Percentiles rank a stretch among this genome's conserved stretches.
phyloP scores from a whole-genome alignment of 169 alveolate species.

The Cyclospora cayetanensis region DNA sequence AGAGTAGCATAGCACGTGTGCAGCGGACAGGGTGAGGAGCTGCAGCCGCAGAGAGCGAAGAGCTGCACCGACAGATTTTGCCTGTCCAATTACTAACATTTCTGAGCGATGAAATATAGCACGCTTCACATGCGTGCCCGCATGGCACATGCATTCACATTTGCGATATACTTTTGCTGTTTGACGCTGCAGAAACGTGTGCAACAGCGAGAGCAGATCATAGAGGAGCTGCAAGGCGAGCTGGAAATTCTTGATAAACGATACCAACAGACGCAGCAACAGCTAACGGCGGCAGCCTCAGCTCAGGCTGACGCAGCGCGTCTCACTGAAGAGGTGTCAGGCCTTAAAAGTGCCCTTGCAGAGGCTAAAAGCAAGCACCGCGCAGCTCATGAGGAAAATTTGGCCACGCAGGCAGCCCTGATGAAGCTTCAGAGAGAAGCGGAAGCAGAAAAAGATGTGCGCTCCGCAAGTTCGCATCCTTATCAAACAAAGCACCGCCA shows the following conservation, averaged over 20 bases:
- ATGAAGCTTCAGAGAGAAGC: neutral
- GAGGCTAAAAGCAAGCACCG: neutral
- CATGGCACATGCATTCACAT: too few relatives aligned
- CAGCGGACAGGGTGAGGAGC: too few relatives aligned
- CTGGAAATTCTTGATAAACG: neutral
- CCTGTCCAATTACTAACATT: too few relatives aligned
- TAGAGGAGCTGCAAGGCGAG: constrained; percentile 23
- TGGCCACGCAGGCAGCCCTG: neutral
- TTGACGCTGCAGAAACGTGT: constrained; percentile 35
- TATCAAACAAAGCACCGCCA: neutral
- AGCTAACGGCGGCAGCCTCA: neutral
- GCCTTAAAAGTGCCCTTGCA: neutral
- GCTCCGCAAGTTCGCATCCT: neutral
- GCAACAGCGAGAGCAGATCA: constrained; percentile 3
- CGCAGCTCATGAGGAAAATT: neutral
- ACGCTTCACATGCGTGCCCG: too few relatives aligned
- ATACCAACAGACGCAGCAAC: constrained; percentile 25
- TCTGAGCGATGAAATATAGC: too few relatives aligned
- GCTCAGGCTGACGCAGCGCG: neutral
- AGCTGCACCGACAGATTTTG: too few relatives aligned
- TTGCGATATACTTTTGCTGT: too few relatives aligned
- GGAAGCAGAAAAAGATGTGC: neutral
- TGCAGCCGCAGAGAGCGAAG: too few relatives aligned
- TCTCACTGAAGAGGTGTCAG: neutral
- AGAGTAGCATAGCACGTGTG: too few relatives aligned